Evolutionary conservation across 2,329 filamentous ascomycete species (phyloP).

Genomic region (Periglandula ipomoeae): DNA sequence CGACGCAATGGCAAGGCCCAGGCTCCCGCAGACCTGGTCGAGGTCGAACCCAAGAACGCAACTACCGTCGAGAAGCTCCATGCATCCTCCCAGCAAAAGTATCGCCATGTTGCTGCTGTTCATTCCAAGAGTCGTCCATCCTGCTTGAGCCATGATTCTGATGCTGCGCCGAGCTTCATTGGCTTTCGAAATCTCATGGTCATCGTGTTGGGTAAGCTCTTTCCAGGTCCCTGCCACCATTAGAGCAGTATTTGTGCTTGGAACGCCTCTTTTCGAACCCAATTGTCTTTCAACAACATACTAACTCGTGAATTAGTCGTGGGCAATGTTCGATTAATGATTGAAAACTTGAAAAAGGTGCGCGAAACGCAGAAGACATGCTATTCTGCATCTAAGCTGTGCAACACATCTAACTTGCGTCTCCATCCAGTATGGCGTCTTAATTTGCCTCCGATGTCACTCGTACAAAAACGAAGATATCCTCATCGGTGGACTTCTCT

Average conservation of each 20-base stretch:
- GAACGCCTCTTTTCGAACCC: slow-evolving; percentile 12
- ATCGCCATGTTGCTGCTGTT: slow-evolving; percentile 84
- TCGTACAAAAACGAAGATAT: slow-evolving; percentile 76
- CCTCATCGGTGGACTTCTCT: slow-evolving; percentile 65
- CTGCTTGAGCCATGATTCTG: slow-evolving; percentile 76
- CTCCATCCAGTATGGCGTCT: slow-evolving; percentile 69
- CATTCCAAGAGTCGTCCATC: slow-evolving; percentile 67
- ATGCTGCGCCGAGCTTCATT: slow-evolving; percentile 69
- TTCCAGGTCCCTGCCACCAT: not conserved
- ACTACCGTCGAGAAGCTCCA: slow-evolving; percentile 14
- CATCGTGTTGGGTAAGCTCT: slow-evolving; percentile 64
- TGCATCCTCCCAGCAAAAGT: slow-evolving; percentile 46
- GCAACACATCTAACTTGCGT: slow-evolving; percentile 1
- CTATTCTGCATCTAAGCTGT: not conserved
- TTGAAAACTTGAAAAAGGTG: slow-evolving; percentile 95
- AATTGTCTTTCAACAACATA: not conserved
- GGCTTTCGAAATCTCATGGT: slow-evolving; percentile 97
- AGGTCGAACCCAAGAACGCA: slow-evolving; percentile 15
- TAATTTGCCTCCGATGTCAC: slow-evolving; percentile 86
- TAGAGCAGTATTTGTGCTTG: no score
- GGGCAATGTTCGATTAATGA: slow-evolving; percentile 86
- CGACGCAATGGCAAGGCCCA: slow-evolving; percentile 14
- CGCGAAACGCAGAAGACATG: not conserved
- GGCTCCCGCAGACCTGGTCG: slow-evolving; percentile 16
- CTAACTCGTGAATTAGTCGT: slow-evolving; percentile 50